A percentile compares a stretch with the other conserved stretches of the same genome.
phyloP scores from a whole-genome alignment of 805 yeast species.

The Saccharomycopsis vini region DNA sequence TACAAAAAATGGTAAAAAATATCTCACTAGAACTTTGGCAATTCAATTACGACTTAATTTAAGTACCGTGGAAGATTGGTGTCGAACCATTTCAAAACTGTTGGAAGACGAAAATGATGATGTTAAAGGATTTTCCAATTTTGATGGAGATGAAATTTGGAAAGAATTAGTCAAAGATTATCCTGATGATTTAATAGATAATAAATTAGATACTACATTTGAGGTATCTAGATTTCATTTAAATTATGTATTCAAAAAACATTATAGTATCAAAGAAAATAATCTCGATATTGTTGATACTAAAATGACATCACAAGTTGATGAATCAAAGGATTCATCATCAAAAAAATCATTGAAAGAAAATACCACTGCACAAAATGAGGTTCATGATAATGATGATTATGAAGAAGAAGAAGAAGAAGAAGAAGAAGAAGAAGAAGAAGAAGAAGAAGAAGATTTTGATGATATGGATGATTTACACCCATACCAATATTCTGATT shows the following conservation, averaged over 20 bases:
- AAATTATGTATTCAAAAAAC: slow-evolving; percentile 3
- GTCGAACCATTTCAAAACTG: slow-evolving; percentile 34
- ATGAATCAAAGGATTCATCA: not conserved
- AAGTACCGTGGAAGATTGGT: slow-evolving; percentile 90
- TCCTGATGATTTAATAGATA: slow-evolving; percentile 27
- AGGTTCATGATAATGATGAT: not conserved
- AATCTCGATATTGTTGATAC: not conserved
- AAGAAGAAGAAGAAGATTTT: slow-evolving; percentile 1
- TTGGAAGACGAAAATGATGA: slow-evolving; percentile 20
- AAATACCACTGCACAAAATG: no score
- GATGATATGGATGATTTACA: not conserved
- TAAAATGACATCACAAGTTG: not conserved
- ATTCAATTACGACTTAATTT: slow-evolving; percentile 83
- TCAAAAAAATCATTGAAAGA: not conserved
- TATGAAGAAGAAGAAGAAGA: slow-evolving; percentile 1
- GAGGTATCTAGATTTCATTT: slow-evolving; percentile 26
- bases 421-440: slow-evolving; percentile 1
- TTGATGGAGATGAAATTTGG: slow-evolving; percentile 3
- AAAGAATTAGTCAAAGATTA: slow-evolving; percentile 18
- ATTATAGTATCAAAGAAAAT: slow-evolving; percentile 2
- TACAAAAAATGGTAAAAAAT: slow-evolving; percentile 41
- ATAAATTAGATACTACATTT: slow-evolving; percentile 20
- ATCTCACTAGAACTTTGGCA: slow-evolving; percentile 73
- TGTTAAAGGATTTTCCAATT: slow-evolving; percentile 3
- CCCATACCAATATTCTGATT: slow-evolving; percentile 9